A percentile compares a stretch with the other conserved stretches of the same genome.
Evolutionary conservation across 129 eudicot genomes (phyloP).

Genomic region (Kitagawia praeruptora): DNA sequence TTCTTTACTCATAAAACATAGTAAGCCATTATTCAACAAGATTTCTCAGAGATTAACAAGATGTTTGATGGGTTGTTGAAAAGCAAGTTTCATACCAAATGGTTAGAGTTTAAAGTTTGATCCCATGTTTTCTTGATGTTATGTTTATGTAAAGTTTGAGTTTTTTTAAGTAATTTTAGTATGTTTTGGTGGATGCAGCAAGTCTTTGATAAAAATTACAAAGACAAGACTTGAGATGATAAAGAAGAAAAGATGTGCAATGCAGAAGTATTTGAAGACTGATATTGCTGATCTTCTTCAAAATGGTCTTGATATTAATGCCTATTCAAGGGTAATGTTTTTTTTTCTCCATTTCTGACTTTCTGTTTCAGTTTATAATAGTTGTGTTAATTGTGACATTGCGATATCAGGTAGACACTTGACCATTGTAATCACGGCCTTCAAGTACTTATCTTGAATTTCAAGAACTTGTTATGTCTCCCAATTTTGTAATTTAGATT

Average conservation of each 20-base stretch:
- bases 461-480: no score
- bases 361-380: no score
- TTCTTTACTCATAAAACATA: neutral
- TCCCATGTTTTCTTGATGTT: neutral
- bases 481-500: neutral
- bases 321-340: constrained; percentile 64
- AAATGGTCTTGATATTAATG: constrained; percentile 47
- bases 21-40: neutral
- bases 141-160: neutral
- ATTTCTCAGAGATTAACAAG: constrained; percentile 9
- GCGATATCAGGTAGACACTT: neutral
- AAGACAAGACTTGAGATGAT: constrained; percentile 52
- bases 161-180: neutral
- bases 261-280: constrained; percentile 62
- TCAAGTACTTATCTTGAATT: no score
- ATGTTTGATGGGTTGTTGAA: constrained; percentile 60
- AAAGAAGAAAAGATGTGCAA: constrained; percentile 63
- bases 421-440: neutral
- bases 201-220: constrained; percentile 44
- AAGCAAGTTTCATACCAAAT: constrained; percentile 59
- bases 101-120: constrained; percentile 22
- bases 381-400: no score
- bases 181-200: constrained; percentile 34
- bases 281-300: constrained; percentile 78
- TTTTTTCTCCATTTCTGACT: no score